Evolutionary conservation across 2,329 filamentous ascomycete genomes (phyloP).

Genomic region (Coleophoma eucalyptorum): DNA sequence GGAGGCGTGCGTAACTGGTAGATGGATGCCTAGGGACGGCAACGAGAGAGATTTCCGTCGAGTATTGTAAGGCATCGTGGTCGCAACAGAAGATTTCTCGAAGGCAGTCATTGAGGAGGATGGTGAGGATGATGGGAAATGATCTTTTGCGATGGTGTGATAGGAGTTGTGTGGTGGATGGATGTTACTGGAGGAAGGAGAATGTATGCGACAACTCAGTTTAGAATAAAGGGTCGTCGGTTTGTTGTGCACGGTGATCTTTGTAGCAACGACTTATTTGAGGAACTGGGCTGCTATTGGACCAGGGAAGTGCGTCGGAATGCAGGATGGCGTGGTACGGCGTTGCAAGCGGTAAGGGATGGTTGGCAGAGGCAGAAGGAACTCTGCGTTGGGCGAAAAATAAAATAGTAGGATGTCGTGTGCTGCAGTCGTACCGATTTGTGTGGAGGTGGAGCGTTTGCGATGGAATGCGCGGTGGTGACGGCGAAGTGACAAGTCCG

Average conservation of each 20-base stretch:
- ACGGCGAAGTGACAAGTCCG: too few species aligned
- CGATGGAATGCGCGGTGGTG: too few species aligned
- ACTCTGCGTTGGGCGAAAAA: neutral
- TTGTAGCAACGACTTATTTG: slow-evolving; percentile 20
- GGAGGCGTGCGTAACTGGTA: slow-evolving; percentile 64
- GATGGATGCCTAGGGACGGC: slow-evolving; percentile 86
- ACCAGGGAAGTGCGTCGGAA: slow-evolving; percentile 18
- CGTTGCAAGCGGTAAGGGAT: neutral
- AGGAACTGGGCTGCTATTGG: slow-evolving; percentile 15
- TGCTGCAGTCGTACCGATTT: neutral
- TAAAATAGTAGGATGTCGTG: too few species aligned
- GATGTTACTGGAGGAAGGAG: slow-evolving; percentile 5
- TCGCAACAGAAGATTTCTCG: slow-evolving; percentile 3
- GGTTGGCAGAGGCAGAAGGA: neutral
- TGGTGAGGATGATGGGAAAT: neutral
- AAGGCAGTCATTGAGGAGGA: slow-evolving; percentile 9
- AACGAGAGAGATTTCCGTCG: slow-evolving; percentile 93
- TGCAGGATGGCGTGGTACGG: slow-evolving; percentile 19
- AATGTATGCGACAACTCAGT: slow-evolving; percentile 18
- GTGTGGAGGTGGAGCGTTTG: neutral
- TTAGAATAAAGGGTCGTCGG: slow-evolving; percentile 10
- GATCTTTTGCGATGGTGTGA: slow-evolving; percentile 1
- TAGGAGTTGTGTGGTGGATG: slow-evolving; percentile 3
- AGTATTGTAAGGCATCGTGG: slow-evolving; percentile 89
- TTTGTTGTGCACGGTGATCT: slow-evolving; percentile 26